Conservation (phyloP, 805 yeast species). For the Sugiyamaella boreocaroliniensis region DNA sequence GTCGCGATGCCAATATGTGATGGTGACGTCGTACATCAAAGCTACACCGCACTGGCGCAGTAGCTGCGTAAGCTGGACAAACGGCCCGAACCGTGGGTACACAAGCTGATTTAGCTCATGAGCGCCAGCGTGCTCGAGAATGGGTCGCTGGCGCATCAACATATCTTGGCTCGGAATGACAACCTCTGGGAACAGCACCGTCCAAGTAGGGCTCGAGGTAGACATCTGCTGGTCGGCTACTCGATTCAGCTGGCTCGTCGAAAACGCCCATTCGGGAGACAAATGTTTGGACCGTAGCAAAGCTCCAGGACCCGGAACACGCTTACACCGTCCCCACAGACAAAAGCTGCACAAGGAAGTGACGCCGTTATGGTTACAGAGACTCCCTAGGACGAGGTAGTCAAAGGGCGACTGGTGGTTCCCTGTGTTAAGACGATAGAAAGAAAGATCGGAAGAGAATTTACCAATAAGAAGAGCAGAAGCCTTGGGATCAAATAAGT, state of each 20-base stretch:
- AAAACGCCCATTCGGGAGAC: conserved; percentile 53
- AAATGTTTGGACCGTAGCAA: conserved; percentile 43
- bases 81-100: conserved; percentile 61
- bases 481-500: conserved; percentile 18
- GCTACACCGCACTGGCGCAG: conserved; percentile 23
- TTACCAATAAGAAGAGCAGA: conserved; percentile 31
- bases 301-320: conserved; percentile 48
- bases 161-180: conserved; percentile 37
- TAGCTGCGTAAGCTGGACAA: conserved; percentile 23
- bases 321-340: conserved; percentile 64
- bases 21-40: conserved; percentile 49
- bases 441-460: conserved; percentile 30
- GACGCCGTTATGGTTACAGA: conserved; percentile 21
- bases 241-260: not conserved
- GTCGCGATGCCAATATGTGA: conserved; percentile 33
- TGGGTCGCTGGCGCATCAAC: conserved; percentile 43
- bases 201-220: conserved; percentile 23
- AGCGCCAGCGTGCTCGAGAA: conserved; percentile 51
- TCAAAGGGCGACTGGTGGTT: conserved; percentile 71
- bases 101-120: not conserved
- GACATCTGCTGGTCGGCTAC: not conserved
- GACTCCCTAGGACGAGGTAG: conserved; percentile 44
- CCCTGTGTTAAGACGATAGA: conserved; percentile 27
- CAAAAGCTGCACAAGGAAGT: conserved; percentile 43
- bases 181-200: conserved; percentile 80